phyloP scores from a whole-genome alignment of 2,329 filamentous ascomycete genomes.

The Penicillium digitatum region DNA sequence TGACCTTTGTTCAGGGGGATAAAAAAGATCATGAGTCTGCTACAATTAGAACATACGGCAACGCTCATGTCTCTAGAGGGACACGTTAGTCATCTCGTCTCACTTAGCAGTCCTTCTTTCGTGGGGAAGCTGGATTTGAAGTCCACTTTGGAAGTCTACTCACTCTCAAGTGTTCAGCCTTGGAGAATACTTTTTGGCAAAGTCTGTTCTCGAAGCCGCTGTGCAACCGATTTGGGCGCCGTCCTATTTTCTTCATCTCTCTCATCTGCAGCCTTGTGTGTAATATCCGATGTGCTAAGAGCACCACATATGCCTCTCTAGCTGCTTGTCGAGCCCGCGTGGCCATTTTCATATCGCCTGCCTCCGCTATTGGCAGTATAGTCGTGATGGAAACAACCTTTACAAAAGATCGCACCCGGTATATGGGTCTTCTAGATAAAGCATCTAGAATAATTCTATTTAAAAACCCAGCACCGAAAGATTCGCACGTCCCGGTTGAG shows the following conservation, averaged over 20 bases:
- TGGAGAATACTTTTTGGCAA: conserved; percentile 43
- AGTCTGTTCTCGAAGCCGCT: conserved; percentile 54
- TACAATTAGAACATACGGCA: conserved; percentile 34
- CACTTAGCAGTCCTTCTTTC: conserved; percentile 4
- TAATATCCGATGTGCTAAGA: conserved; percentile 54
- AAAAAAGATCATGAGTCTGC: neutral
- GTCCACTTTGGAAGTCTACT: conserved; percentile 4
- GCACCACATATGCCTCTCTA: conserved; percentile 49
- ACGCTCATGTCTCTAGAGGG: conserved; percentile 42
- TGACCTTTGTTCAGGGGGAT: too few relatives aligned
- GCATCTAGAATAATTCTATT: too few relatives aligned
- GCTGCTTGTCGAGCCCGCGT: conserved; percentile 51
- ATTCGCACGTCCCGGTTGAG: conserved; percentile 43
- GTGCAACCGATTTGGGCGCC: conserved; percentile 51
- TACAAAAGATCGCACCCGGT: conserved; percentile 51
- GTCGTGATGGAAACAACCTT: conserved; percentile 59
- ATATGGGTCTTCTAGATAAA: conserved; percentile 56
- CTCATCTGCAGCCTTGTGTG: conserved; percentile 49
- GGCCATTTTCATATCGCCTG: conserved; percentile 55
- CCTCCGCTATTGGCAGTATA: conserved; percentile 53
- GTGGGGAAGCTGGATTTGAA: conserved; percentile 8
- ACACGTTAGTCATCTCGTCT: conserved; percentile 6
- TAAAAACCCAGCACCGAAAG: too few relatives aligned
- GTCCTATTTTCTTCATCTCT: conserved; percentile 54
- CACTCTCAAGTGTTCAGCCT: conserved; percentile 42